These are phyloP conservation scores for Eremothecium gossypii DNA, from an alignment of 1,139 yeast genomes.

Conservation along the genomic window DNA sequence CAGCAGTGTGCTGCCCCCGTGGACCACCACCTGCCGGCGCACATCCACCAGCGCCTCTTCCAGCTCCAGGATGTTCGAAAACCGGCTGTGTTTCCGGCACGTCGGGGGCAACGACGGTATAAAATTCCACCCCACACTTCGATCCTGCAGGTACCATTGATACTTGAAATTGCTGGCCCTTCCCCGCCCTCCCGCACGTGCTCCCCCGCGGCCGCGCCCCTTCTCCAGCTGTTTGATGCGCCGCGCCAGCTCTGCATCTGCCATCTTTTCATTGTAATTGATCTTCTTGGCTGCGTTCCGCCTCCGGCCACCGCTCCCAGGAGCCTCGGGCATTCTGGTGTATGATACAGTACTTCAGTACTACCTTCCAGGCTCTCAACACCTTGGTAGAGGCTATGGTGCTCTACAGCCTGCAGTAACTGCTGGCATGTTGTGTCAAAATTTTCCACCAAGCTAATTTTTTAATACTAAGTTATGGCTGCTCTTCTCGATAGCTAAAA, in stretches of 20 bases:
- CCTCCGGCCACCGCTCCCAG: conserved; percentile 13
- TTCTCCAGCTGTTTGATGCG: conserved; percentile 16
- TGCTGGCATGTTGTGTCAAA: too few relatives aligned
- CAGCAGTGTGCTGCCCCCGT: conserved; percentile 29
- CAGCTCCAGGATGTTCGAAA: conserved; percentile 33
- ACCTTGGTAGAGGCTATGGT: too few relatives aligned
- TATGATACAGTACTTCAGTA: too few relatives aligned
- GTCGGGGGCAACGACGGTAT: conserved; percentile 27
- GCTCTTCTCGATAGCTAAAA: too few relatives aligned
- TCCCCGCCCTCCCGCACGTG: neutral
- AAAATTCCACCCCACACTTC: conserved; percentile 23
- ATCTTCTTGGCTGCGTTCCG: conserved; percentile 26
- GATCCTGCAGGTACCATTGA: conserved; percentile 20
- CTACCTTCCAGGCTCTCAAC: too few relatives aligned
- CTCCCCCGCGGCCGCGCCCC: conserved; percentile 1
- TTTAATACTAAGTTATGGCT: too few relatives aligned
- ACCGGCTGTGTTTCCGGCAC: conserved; percentile 22
- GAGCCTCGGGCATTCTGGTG: neutral
- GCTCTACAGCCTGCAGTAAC: too few relatives aligned
- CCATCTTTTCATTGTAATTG: conserved; percentile 31
- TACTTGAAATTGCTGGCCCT: conserved; percentile 11
- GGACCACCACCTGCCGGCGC: conserved; percentile 16
- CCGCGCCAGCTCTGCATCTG: conserved; percentile 23
- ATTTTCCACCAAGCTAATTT: too few relatives aligned
- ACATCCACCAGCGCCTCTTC: conserved; percentile 33